phyloP scores from a whole-genome alignment of 495 filamentous ascomycete species.

The Xylaria telfairii region DNA sequence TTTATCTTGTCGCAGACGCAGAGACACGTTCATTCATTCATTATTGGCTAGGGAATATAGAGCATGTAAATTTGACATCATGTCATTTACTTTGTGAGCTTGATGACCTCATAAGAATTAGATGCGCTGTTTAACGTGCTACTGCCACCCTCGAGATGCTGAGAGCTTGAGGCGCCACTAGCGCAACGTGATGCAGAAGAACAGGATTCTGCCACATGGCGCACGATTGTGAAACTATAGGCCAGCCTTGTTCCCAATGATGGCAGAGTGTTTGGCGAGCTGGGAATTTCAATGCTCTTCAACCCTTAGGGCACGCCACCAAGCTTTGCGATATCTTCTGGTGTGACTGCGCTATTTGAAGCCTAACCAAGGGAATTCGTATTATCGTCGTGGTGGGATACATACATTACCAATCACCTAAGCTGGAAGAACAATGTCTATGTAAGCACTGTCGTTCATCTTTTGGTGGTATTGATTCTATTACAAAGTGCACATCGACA shows the following conservation, averaged over 20 bases:
- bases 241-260: not conserved
- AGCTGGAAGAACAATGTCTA: too few species aligned
- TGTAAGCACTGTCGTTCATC: not conserved
- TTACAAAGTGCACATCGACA: not conserved
- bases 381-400: too few species aligned
- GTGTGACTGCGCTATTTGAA: not conserved
- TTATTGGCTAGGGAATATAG: not conserved
- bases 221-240: not conserved
- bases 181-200: not conserved
- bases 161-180: not conserved
- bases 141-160: not conserved
- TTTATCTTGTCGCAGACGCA: not conserved
- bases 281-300: not conserved
- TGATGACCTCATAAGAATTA: not conserved
- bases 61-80: not conserved
- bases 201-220: not conserved
- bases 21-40: not conserved
- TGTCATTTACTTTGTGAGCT: not conserved
- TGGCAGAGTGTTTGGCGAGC: not conserved
- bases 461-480: not conserved
- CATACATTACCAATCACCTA: not conserved
- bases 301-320: not conserved
- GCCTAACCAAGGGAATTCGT: not conserved
- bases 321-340: not conserved
- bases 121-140: not conserved